Evolutionary conservation across 768 basidiomycete species (phyloP).

Genomic region (Boletus reticulatus): DNA sequence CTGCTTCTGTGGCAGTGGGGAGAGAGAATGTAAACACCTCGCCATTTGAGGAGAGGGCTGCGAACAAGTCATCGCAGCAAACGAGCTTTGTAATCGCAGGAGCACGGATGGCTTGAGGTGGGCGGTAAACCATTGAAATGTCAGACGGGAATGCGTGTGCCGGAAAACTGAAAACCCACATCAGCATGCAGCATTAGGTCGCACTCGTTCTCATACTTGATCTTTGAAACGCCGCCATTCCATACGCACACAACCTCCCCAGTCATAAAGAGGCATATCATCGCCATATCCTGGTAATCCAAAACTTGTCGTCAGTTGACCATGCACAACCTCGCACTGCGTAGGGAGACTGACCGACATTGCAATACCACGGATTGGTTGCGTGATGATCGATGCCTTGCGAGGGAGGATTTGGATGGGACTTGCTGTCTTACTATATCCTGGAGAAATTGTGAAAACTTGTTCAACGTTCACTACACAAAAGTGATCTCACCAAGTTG

Average conservation of each 20-base stretch:
- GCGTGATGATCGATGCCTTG: conserved; percentile 73
- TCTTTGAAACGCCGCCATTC: conserved; percentile 71
- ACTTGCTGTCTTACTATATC: conserved; percentile 73
- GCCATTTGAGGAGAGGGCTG: conserved; percentile 80
- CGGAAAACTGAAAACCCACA: conserved; percentile 55
- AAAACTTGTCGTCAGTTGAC: neutral
- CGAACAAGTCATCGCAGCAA: conserved; percentile 76
- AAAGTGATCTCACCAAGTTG: conserved; percentile 65
- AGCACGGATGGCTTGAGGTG: conserved; percentile 70
- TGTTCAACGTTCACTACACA: neutral
- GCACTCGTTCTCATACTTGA: conserved; percentile 51
- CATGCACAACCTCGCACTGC: neutral
- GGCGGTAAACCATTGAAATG: conserved; percentile 69
- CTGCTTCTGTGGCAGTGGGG: conserved; percentile 34
- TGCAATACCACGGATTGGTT: conserved; percentile 68
- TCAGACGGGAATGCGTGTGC: conserved; percentile 72
- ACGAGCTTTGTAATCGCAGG: conserved; percentile 78
- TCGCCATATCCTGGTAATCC: conserved; percentile 68
- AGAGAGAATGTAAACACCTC: conserved; percentile 84
- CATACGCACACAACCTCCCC: conserved; percentile 83
- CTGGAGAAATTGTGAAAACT: conserved; percentile 33
- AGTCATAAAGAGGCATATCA: conserved; percentile 76
- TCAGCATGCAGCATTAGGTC: neutral
- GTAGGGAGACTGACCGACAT: conserved; percentile 56
- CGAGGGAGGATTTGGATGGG: conserved; percentile 77